Evolutionary conservation across 257 asterid genomes (phyloP), one percentile per base, ranked within the genome.

Genomic region (Lycium ferocissimum): DNA sequence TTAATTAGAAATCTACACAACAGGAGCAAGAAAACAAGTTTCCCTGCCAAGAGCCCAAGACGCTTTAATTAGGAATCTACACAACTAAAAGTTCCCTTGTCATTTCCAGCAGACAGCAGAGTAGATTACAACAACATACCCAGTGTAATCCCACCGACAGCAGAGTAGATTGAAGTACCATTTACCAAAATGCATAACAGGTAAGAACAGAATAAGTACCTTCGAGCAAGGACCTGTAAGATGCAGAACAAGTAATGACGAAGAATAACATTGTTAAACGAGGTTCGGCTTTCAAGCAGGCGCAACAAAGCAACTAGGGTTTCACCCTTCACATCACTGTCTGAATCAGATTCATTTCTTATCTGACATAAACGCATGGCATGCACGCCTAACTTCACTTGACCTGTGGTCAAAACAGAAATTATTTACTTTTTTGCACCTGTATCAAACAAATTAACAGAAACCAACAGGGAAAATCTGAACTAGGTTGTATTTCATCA

Each of bases 201-300:
- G 17, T 78, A 53, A 78, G 33, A 13, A 54, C 22, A 15, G 17
- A 89, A 83, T 80, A 70, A 57, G 82, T 80, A 96, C 99, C 99
- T 95, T 90, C 89, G 89, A 66, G 97, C 95, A 62, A 97, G 95
- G 84, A 95, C 99, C 92, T 97, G 99, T 90, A 97, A 91, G 85
- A 95, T 94, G 96, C 98, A 92, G 92, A 94, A 97, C 81, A 95
- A 86, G 89, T 95, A 91, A 92, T 95, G 99, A 65, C 99, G 98
- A 83, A 97, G 98, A 75, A 84, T 82, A 79, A 90, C 87, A 81
- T 97, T 97, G 93, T 97, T 95, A 88, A 97, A 97, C 70, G 97
- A 93, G 91, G 92, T 67, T n/a, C 97, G 96, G 90, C 99, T 94
- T 92, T 95, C 98, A 85, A 97, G 98, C 91, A 95, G 85, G 83